phyloP scores from a whole-genome alignment of 2,329 filamentous ascomycete genomes.

The Thielaviopsis cerberus region DNA sequence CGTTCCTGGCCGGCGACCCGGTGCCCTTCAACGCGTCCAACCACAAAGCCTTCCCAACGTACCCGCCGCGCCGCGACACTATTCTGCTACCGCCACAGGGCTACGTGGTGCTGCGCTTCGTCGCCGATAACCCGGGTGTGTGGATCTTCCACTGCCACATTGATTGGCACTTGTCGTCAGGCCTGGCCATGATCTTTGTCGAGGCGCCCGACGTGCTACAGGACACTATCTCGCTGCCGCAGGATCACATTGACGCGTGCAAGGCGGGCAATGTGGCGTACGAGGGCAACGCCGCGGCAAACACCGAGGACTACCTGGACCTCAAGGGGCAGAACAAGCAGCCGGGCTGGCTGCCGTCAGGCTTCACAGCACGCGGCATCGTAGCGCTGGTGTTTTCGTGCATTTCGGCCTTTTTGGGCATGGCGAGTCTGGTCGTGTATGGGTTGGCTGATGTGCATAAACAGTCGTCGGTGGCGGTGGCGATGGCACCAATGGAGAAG shows the following conservation, averaged over 20 bases:
- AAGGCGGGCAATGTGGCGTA: constrained; percentile 23
- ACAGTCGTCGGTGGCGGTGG: neutral
- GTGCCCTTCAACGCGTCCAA: constrained; percentile 22
- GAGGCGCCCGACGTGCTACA: constrained; percentile 25
- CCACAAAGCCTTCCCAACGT: constrained; percentile 19
- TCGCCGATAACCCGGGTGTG: constrained; percentile 27
- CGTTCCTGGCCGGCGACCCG: constrained; percentile 13
- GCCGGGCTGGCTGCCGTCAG: constrained; percentile 40
- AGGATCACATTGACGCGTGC: constrained; percentile 25
- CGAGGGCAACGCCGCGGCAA: constrained; percentile 41
- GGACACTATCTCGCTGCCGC: constrained; percentile 34
- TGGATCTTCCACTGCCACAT: constrained; percentile 31
- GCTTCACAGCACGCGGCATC: constrained; percentile 54
- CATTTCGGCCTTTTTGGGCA: constrained; percentile 48
- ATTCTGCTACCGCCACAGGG: constrained; percentile 27
- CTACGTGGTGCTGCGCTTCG: constrained; percentile 28
- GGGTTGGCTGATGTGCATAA: constrained; percentile 7
- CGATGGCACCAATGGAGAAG: neutral
- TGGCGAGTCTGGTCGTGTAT: constrained; percentile 19
- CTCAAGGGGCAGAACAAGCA: constrained; percentile 28
- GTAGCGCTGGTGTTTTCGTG: constrained; percentile 58
- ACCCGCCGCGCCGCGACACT: constrained; percentile 30
- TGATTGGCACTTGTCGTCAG: constrained; percentile 31
- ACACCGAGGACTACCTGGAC: constrained; percentile 33
- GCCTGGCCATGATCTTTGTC: constrained; percentile 21